Conservation (phyloP, 257 asterid genomes). For the Nemophila menziesii region DNA sequence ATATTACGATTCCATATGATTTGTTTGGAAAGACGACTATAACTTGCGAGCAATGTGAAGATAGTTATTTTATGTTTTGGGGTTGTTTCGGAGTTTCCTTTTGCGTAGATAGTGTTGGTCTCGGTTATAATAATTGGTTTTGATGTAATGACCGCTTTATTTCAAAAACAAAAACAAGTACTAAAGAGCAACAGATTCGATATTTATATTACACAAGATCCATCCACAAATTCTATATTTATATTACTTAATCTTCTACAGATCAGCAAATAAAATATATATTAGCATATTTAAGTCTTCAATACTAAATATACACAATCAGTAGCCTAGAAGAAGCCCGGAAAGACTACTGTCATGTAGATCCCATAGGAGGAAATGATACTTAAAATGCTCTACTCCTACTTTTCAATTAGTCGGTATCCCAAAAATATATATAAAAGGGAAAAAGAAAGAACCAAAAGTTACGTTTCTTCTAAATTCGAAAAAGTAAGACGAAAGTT, state of each 20-base stretch:
- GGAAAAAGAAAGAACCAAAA: constrained; percentile 1
- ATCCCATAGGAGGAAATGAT: not conserved
- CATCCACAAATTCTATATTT: not conserved
- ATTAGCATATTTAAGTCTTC: not conserved
- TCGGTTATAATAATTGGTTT: too few relatives aligned
- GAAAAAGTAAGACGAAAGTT: not conserved
- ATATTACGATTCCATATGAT: too few relatives aligned
- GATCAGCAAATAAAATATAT: not conserved
- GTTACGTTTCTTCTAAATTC: not conserved
- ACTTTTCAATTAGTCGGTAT: not conserved
- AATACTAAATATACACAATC: constrained; percentile 5
- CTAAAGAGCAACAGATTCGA: not conserved
- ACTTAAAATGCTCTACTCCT: not conserved
- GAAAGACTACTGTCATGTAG: constrained; percentile 7
- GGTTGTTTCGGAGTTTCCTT: too few relatives aligned
- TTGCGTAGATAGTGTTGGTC: too few relatives aligned
- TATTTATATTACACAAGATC: not conserved
- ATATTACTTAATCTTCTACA: not conserved
- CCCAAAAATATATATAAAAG: constrained; percentile 5
- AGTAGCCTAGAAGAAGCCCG: constrained; percentile 1
- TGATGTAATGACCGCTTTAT: too few relatives aligned
- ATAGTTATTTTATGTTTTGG: too few relatives aligned
- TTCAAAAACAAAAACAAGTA: too few relatives aligned
- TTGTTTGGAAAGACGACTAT: too few relatives aligned
- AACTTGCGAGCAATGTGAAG: too few relatives aligned